Evolutionary conservation across 306 rosid species (phyloP), one percentile per base, ranked within the genome.

Genomic region (Purshia tridentata): DNA sequence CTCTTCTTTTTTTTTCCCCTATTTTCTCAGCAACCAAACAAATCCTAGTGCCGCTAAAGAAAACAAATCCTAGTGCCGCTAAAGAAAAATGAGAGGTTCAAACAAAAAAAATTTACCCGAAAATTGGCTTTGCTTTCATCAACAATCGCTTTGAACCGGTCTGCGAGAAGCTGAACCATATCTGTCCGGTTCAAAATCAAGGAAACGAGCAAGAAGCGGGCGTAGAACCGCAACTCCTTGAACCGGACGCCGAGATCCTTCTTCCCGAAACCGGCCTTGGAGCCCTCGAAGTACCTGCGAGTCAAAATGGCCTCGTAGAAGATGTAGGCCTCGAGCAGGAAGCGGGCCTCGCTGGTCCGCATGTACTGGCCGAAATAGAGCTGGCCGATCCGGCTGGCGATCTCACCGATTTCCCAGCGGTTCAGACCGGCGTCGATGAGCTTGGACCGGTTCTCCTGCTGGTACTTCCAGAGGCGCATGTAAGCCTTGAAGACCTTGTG

Each of bases 391-490:
- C 98, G 92, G 82, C 98, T 92, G 6, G 99, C 98, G 89, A 95
- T 92, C 93, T 92, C 99, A 59, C 98, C 99, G 82, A 92, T 88
- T 86, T 95, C 99, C 97, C 93, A 95, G n/a, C 99, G 99, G 71
- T 83, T 86, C 23, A 95, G 83, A 6, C 99, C 99, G 64, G 87
- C 78, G 84, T 80, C 84, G 13, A 92, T 81, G n/a, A 95, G 92
- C 77, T 85, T 84, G 19, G 78, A 52, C 54, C 99, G 90, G 85
- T 80, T 72, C 78, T 88, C 96, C 80, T 95, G 98, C 88, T 95
- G 99, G 82, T 41, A 90, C 89, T 87, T 92, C 99, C 99, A 95
- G 9, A 95, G 82, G 44, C 87, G 86, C 81, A 87, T 88, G 81
- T 91, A 91, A 6, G 97, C 96, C 81, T 88, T 88, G 88, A 95